Evolutionary conservation across 2,329 filamentous ascomycete species (phyloP), one percentile per base, ranked within the genome.

Genomic region (Botryotinia narcissicola): DNA sequence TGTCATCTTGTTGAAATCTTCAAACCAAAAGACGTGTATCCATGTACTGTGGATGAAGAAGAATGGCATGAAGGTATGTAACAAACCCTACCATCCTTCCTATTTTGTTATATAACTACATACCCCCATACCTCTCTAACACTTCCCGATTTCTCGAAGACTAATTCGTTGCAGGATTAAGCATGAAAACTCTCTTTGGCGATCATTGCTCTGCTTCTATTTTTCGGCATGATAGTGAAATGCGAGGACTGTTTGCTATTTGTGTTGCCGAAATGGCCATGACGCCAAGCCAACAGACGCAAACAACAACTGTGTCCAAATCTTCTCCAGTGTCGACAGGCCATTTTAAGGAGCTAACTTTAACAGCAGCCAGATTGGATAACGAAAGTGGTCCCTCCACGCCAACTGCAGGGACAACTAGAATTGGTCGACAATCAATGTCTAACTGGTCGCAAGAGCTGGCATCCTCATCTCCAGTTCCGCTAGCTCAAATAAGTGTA

Each of bases 11-110:
- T 97, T 1, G 80, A 84, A 4, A 84, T 86, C 0, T 92, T 98
- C 77, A 87, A 84, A 42, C 94, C 94, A 0, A 88, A 83, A 63
- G 94, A 98, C 78, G 85, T 98, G 3, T 92, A 92, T 84, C 94
- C 95, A 0, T 97, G 94, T 79, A 97, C 94, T 0, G 89, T 92
- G 2, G 87, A 93, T 74, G 82, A 86, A 25, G 78, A 81, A 0
- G 83, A 83, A 1, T 98, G 94, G 94, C 83, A 84, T 42, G 84
- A 90, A 74, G 82, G 83, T 10, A 70, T 4, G 75, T 74, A 35
- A 40, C 9, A 1, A 7, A 16, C 5, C 12, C 48, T 54, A 12
- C 12, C 12, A 3, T n/a, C 48, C 10, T n/a, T 6, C 25, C 29
- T 6, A 8, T 37, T 6, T 1, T 40, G 20, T 8, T 7, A 18